These are phyloP conservation scores for Rubroboletus pulcherrimus DNA, from an alignment of 768 basidiomycete genomes.

Conservation along the genomic window DNA sequence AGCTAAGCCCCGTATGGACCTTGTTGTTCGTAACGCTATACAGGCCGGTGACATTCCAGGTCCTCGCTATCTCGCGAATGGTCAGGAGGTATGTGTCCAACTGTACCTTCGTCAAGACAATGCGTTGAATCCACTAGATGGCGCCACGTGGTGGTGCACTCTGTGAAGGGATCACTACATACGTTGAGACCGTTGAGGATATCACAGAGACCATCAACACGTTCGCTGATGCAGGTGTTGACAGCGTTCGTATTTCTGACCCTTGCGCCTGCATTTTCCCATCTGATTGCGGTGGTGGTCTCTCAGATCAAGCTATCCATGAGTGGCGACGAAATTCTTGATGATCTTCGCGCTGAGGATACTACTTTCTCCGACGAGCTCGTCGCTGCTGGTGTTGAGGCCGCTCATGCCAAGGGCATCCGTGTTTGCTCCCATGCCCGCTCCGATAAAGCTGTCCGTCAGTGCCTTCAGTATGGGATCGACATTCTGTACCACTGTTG, in stretches of 20 bases:
- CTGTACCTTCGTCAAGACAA: not conserved
- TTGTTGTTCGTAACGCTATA: conserved; percentile 34
- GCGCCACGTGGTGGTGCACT: conserved; percentile 32
- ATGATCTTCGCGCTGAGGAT: conserved; percentile 33
- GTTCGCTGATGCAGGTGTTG: conserved; percentile 24
- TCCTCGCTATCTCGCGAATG: conserved; percentile 35
- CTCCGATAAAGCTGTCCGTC: conserved; percentile 31
- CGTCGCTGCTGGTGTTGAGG: conserved; percentile 34
- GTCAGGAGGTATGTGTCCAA: conserved; percentile 27
- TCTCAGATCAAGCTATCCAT: conserved; percentile 34
- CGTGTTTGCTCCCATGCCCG: conserved; percentile 38
- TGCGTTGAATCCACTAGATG: conserved; percentile 16
- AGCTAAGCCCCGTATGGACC: conserved; percentile 32
- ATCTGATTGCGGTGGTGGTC: not conserved
- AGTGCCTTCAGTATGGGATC: conserved; percentile 35
- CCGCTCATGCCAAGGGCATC: conserved; percentile 33
- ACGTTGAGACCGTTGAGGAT: conserved; percentile 29
- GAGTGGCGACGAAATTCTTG: conserved; percentile 37
- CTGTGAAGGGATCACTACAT: conserved; percentile 31
- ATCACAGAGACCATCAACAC: conserved; percentile 23
- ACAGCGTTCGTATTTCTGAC: conserved; percentile 12
- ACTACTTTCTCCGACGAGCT: conserved; percentile 34
- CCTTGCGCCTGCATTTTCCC: not conserved
- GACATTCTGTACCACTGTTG: conserved; percentile 32
- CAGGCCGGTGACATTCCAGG: conserved; percentile 33